Evolutionary conservation across 768 basidiomycete genomes (phyloP).

Genomic region (Mycena crocata): DNA sequence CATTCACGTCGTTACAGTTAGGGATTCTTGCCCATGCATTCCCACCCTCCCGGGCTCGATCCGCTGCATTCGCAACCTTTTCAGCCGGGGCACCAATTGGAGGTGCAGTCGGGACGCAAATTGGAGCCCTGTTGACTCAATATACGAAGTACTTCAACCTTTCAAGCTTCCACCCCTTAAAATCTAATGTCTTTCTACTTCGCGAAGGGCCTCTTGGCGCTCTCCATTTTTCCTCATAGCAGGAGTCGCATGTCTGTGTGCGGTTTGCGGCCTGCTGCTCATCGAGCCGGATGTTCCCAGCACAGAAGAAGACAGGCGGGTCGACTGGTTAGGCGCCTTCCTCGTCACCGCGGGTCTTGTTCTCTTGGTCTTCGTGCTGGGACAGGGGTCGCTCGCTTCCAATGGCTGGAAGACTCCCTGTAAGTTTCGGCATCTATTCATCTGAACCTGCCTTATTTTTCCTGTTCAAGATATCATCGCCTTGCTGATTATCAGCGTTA

Average conservation of each 20-base stretch:
- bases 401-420: conserved; percentile 65
- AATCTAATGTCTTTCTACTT: background rate
- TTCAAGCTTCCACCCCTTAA: background rate
- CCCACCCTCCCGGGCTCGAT: conserved; percentile 61
- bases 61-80: conserved; percentile 75
- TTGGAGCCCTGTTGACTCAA: conserved; percentile 71
- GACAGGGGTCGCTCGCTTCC: conserved; percentile 68
- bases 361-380: conserved; percentile 76
- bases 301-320: conserved; percentile 47
- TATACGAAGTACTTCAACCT: conserved; percentile 30
- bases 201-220: conserved; percentile 60
- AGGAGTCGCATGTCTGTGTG: conserved; percentile 48
- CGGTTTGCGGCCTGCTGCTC: conserved; percentile 54
- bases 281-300: conserved; percentile 61
- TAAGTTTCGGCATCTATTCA: conserved; percentile 35
- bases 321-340: conserved; percentile 82
- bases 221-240: conserved; percentile 56
- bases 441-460: conserved; percentile 3
- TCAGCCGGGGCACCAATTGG: conserved; percentile 79
- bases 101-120: conserved; percentile 61
- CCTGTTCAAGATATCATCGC: conserved; percentile 67
- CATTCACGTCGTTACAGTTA: conserved; percentile 47
- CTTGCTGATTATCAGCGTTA: conserved; percentile 68
- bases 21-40: conserved; percentile 77
- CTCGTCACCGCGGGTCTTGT: conserved; percentile 73